A percentile compares a stretch with the other conserved stretches of the same genome.
Evolutionary conservation across 805 yeast genomes (phyloP).

Genomic region (Zygosaccharomyces gambellarensis): DNA sequence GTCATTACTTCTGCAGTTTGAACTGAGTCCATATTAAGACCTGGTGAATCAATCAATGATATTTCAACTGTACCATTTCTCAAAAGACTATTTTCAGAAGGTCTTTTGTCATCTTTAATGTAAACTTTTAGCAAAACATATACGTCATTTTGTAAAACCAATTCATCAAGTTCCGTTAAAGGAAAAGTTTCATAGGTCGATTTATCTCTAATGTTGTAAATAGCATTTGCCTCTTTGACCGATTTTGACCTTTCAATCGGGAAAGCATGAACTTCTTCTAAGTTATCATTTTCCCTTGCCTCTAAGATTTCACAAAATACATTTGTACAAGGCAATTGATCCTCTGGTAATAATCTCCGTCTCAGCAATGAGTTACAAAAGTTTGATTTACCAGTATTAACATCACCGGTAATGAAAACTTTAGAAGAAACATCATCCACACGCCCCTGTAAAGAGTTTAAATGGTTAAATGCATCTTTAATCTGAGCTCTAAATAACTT

Average conservation of each 20-base stretch:
- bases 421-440: constrained; percentile 89
- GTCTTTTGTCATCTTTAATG: constrained; percentile 57
- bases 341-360: constrained; percentile 80
- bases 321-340: constrained; percentile 95
- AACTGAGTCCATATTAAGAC: constrained; percentile 85
- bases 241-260: constrained; percentile 42
- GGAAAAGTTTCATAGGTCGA: constrained; percentile 56
- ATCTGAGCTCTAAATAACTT: constrained; percentile 66
- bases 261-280: constrained; percentile 93
- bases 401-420: constrained; percentile 93
- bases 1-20: constrained; percentile 94
- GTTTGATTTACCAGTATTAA: constrained; percentile 94
- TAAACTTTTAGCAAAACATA: constrained; percentile 76
- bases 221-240: constrained; percentile 26
- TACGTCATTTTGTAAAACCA: constrained; percentile 69
- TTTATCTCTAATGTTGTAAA: constrained; percentile 46
- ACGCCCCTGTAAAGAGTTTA: constrained; percentile 68
- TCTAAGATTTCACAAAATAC: constrained; percentile 94
- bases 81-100: constrained; percentile 65
- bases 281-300: constrained; percentile 63
- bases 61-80: constrained; percentile 91
- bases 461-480: constrained; percentile 58
- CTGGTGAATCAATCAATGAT: constrained; percentile 94
- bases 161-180: constrained; percentile 53
- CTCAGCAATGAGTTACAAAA: constrained; percentile 87